Evolutionary conservation across 352 stramenopile species (phyloP).

Genomic region (Hyaloperonospora arabidopsidis): DNA sequence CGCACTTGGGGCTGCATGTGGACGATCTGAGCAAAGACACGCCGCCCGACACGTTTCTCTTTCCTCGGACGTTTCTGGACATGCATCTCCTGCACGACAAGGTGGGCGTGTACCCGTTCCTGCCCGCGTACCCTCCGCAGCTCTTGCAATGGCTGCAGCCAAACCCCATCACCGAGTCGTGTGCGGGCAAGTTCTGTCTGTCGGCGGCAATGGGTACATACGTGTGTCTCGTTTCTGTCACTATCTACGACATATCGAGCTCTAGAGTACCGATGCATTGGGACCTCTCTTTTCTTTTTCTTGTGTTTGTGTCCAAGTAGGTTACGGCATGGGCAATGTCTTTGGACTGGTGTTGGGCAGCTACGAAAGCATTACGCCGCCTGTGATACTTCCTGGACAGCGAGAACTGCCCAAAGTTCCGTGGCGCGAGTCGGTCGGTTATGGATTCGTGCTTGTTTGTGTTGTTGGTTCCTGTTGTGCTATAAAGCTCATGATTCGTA

Average conservation of each 20-base stretch:
- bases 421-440: slow-evolving; percentile 59
- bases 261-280: too few species aligned
- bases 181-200: slow-evolving; percentile 73
- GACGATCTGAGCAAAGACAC: slow-evolving; percentile 46
- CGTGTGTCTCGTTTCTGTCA: neutral
- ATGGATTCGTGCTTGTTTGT: neutral
- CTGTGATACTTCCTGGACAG: slow-evolving; percentile 70
- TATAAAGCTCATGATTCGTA: neutral
- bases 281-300: too few species aligned
- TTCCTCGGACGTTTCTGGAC: slow-evolving; percentile 54
- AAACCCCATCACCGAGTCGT: slow-evolving; percentile 72
- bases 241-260: neutral
- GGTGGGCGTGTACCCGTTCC: slow-evolving; percentile 58
- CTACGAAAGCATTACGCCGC: slow-evolving; percentile 81
- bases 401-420: slow-evolving; percentile 72
- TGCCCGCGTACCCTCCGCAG: slow-evolving; percentile 60
- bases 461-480: neutral
- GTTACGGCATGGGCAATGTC: slow-evolving; percentile 72
- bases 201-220: slow-evolving; percentile 66
- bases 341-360: slow-evolving; percentile 75
- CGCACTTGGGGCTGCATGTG: slow-evolving; percentile 43
- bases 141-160: slow-evolving; percentile 59
- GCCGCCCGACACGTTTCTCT: slow-evolving; percentile 76
- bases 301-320: slow-evolving; percentile 23
- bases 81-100: slow-evolving; percentile 40